Percentiles rank a stretch among this genome's conserved stretches.
Conservation (phyloP, 1,284 basidiomycete genomes). For the Phlebopus sp. region DNA sequence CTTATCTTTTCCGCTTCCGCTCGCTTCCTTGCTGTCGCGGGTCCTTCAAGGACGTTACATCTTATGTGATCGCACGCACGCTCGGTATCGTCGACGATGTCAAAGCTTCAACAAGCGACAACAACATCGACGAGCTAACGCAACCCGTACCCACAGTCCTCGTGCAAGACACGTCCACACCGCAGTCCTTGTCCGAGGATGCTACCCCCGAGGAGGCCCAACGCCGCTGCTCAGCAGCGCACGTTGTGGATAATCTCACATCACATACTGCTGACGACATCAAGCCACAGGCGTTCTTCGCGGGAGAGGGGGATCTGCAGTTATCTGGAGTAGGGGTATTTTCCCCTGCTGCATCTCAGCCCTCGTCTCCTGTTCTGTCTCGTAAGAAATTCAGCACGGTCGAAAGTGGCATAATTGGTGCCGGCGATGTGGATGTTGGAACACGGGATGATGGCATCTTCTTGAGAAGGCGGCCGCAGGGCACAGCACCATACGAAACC, state of each 20-base stretch:
- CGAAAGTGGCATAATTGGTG: slow-evolving; percentile 7
- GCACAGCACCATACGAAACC: background rate
- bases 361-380: slow-evolving; percentile 52
- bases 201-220: slow-evolving; percentile 13
- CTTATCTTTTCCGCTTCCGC: background rate
- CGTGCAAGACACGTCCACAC: slow-evolving; percentile 18
- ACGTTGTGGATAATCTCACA: slow-evolving; percentile 3
- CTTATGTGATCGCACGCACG: slow-evolving; percentile 81
- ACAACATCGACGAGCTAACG: slow-evolving; percentile 32
- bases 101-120: slow-evolving; percentile 64
- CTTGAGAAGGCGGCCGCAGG: slow-evolving; percentile 21
- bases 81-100: slow-evolving; percentile 71
- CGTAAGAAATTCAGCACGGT: slow-evolving; percentile 10
- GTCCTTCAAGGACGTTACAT: slow-evolving; percentile 60
- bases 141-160: slow-evolving; percentile 24
- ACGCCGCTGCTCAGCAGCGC: background rate
- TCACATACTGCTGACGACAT: slow-evolving; percentile 20
- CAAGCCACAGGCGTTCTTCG: slow-evolving; percentile 47
- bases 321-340: slow-evolving; percentile 69
- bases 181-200: slow-evolving; percentile 19
- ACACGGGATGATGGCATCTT: slow-evolving; percentile 13
- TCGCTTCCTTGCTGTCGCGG: background rate
- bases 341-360: slow-evolving; percentile 63
- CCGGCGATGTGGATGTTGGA: background rate
- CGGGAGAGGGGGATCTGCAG: slow-evolving; percentile 49